Evolutionary conservation across 73 alveolate species (phyloP).

Genomic region (Paramecium biaurelia): DNA sequence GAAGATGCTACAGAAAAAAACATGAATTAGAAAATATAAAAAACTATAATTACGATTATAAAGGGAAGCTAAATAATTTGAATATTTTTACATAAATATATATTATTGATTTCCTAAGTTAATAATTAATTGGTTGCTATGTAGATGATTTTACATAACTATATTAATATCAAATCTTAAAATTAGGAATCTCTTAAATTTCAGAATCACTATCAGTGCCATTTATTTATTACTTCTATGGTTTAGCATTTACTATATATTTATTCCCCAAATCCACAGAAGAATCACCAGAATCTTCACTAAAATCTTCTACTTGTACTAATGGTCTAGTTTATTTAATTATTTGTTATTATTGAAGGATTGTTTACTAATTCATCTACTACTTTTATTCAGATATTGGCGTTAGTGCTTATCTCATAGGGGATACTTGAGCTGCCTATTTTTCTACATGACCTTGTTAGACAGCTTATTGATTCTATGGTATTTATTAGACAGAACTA

Average conservation of each 20-base stretch:
- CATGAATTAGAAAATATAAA: slow-evolving; percentile 55
- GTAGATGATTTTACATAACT: too few relatives aligned
- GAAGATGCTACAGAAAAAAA: too few relatives aligned
- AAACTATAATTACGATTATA: not conserved
- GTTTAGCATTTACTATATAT: not conserved
- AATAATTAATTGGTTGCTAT: not conserved
- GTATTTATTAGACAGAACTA: not conserved
- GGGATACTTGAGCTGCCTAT: not conserved
- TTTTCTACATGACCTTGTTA: not conserved
- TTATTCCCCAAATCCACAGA: not conserved
- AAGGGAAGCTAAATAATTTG: slow-evolving; percentile 43
- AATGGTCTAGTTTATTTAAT: not conserved
- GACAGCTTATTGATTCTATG: not conserved
- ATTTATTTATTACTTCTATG: not conserved
- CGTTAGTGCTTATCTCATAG: not conserved
- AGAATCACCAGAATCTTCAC: not conserved
- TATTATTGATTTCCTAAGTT: not conserved
- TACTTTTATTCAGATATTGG: not conserved
- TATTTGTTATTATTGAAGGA: not conserved
- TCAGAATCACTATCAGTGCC: not conserved
- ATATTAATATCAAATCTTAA: not conserved
- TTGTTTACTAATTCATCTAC: not conserved
- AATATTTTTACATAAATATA: too few relatives aligned
- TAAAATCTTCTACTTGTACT: not conserved
- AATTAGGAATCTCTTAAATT: not conserved